Evolutionary conservation across 163 green algal species (phyloP), one percentile per base, ranked within the genome.

Genomic region (Chlamydomonas reinhardtii): DNA sequence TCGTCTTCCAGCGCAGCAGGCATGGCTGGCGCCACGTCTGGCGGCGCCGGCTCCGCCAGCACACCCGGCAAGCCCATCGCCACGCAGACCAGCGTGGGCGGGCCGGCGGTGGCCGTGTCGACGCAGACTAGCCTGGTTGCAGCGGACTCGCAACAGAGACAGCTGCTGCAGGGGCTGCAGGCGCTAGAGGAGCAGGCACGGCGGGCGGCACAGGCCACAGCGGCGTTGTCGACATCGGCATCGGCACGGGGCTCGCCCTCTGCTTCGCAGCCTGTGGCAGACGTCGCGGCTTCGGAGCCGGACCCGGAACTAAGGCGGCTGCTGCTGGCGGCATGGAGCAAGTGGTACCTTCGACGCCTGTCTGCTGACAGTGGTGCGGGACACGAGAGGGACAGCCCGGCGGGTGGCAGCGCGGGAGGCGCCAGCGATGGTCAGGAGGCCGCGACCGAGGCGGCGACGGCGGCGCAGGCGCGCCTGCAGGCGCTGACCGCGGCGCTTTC

Each of bases 261-360:
- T 34, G 4, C 62, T 20, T 1, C 3, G 62, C 27, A 8, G 62
- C 9, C 27, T 70, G 15, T 11, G 27, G 62, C 62, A 1, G 16
- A 24, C 75, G 39, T 8, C 24, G 20, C 77, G 11, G 11, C 54
- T 25, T 43, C 79, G 20, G 64, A 32, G 29, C 81, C 81, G 22
- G 81, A 87, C 19, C 32, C 72, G 0, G 82, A 87, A 72, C 82
- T 87, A 0, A 73, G 72, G 61, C 72, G 82, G 22, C 72, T 87
- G 72, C 82, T 87, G 72, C 72, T 87, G 19, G 19, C 82, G 29
- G 82, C 82, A 0, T 87, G 82, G 82, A 82, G 72, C 72, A 35
- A 43, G 27, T 87, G 82, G 82, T 87, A 87, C 59, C 72, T 87
- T 25, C 54, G 56, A 20, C 74, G 74, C 54, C 54, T 34, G 1